Conservation (phyloP, 2,329 filamentous ascomycete species). For the Teratosphaeriaceae sp. region DNA sequence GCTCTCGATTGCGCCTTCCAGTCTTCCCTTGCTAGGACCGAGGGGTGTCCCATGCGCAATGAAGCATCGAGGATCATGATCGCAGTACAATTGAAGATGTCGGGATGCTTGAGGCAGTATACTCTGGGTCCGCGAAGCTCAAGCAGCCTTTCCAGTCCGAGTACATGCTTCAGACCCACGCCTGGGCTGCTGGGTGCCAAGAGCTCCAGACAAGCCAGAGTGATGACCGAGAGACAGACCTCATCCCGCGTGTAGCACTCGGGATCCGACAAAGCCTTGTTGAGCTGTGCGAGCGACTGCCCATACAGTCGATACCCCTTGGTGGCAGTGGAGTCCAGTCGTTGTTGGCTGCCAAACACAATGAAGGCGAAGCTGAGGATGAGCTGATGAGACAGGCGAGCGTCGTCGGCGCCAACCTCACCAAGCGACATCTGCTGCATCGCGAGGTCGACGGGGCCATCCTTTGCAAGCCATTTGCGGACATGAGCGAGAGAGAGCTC, state of each 20-base stretch:
- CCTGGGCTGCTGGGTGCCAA: neutral
- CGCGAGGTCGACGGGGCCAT: neutral
- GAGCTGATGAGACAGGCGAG: neutral
- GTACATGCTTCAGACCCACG: neutral
- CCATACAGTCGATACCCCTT: neutral
- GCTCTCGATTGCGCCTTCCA: neutral
- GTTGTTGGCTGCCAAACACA: neutral
- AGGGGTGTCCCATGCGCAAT: neutral
- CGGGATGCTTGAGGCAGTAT: neutral
- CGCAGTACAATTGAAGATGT: neutral
- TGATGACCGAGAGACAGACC: neutral
- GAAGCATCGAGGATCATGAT: neutral
- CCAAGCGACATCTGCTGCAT: neutral
- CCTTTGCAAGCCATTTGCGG: neutral
- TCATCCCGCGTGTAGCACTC: neutral
- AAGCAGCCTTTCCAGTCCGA: neutral
- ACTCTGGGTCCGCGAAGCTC: neutral
- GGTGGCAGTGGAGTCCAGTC: neutral
- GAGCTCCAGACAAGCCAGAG: neutral
- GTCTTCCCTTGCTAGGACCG: neutral
- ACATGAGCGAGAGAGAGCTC: neutral
- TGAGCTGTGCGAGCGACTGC: neutral
- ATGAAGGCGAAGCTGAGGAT: conserved; percentile 2
- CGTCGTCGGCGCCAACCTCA: neutral
- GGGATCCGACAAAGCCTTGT: neutral